Conservation (phyloP, 192 early-diverging fungal genomes). For the Pilaira anomala region DNA sequence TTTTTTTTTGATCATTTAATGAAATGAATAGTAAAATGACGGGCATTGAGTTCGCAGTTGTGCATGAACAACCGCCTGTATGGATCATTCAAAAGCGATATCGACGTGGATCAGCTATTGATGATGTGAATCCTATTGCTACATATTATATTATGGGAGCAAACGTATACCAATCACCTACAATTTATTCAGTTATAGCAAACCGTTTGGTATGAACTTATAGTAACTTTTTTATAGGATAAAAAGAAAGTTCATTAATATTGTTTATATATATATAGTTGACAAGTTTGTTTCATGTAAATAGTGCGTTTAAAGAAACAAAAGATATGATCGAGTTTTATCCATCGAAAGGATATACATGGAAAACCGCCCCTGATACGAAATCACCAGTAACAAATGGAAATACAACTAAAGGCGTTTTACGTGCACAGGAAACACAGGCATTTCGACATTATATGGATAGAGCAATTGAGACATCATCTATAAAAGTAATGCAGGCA, state of each 20-base stretch:
- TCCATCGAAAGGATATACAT: slow-evolving; percentile 57
- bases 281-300: slow-evolving; percentile 48
- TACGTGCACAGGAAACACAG: slow-evolving; percentile 33
- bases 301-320: slow-evolving; percentile 56
- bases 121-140: slow-evolving; percentile 54
- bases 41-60: slow-evolving; percentile 74
- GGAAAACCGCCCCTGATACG: slow-evolving; percentile 35
- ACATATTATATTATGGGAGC: slow-evolving; percentile 70
- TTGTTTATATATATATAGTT: slow-evolving; percentile 32
- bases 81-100: slow-evolving; percentile 73
- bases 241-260: not conserved
- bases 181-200: slow-evolving; percentile 65
- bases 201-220: slow-evolving; percentile 58
- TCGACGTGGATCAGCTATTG: slow-evolving; percentile 46
- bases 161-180: slow-evolving; percentile 72
- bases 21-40: slow-evolving; percentile 56
- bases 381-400: not conserved
- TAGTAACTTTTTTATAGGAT: not conserved
- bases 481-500: slow-evolving; percentile 18
- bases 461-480: slow-evolving; percentile 32
- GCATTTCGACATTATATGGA: slow-evolving; percentile 32
- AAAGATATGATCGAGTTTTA: slow-evolving; percentile 52
- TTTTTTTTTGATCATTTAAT: not conserved
- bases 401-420: not conserved
- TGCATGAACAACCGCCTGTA: slow-evolving; percentile 62